phyloP scores from a whole-genome alignment of 331 rosid species.

The Acacia pycnantha region DNA sequence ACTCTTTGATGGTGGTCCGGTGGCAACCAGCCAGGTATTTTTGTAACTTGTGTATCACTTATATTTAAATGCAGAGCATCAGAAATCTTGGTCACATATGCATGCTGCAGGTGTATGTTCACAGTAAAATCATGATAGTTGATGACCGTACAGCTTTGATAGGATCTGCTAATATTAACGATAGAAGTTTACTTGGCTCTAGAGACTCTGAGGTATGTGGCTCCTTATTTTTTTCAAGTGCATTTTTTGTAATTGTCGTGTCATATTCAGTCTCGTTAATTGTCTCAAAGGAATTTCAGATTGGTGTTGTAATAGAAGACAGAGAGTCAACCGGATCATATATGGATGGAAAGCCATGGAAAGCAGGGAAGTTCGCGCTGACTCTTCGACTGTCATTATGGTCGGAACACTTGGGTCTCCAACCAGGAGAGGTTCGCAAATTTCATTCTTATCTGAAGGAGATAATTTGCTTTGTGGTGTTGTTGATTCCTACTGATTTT shows the following conservation, averaged over 20 bases:
- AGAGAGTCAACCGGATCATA: slow-evolving; percentile 61
- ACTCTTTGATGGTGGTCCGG: slow-evolving; percentile 79
- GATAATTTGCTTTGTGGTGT: slow-evolving; percentile 25
- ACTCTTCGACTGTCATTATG: slow-evolving; percentile 87
- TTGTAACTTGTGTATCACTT: slow-evolving; percentile 14
- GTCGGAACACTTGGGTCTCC: slow-evolving; percentile 94
- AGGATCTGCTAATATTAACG: slow-evolving; percentile 98
- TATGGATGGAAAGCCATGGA: slow-evolving; percentile 94
- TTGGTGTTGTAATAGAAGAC: slow-evolving; percentile 86
- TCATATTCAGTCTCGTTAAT: slow-evolving; percentile 25
- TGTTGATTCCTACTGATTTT: slow-evolving; percentile 21
- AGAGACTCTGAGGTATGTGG: slow-evolving; percentile 96
- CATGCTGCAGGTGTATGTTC: slow-evolving; percentile 80
- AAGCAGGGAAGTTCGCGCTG: slow-evolving; percentile 86
- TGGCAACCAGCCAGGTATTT: slow-evolving; percentile 95
- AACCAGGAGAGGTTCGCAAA: slow-evolving; percentile 66
- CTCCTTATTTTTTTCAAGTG: slow-evolving; percentile 6
- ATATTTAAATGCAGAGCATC: slow-evolving; percentile 3
- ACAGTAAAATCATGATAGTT: slow-evolving; percentile 91
- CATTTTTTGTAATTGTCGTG: slow-evolving; percentile 24
- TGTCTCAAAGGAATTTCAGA: slow-evolving; percentile 49
- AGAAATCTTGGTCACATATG: slow-evolving; percentile 26
- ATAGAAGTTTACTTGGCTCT: slow-evolving; percentile 93
- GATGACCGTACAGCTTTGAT: slow-evolving; percentile 80
- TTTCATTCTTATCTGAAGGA: slow-evolving; percentile 15